These are phyloP conservation scores for Barnettozyma populi DNA, from an alignment of 805 yeast species.

Conservation along the genomic window DNA sequence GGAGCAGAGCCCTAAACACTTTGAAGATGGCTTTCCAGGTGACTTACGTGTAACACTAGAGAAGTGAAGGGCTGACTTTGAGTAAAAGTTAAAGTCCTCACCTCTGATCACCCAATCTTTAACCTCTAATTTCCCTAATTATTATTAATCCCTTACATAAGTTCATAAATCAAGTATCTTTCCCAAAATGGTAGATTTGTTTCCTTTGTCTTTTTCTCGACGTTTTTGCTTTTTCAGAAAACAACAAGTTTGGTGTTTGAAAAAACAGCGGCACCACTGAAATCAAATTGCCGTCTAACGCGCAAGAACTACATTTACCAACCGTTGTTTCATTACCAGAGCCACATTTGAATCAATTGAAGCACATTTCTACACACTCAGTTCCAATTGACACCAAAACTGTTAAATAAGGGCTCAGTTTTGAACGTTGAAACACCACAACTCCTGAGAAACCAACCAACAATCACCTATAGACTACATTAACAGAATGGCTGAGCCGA, in stretches of 20 bases:
- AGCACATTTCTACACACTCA: background rate
- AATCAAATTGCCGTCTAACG: background rate
- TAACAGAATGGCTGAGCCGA: slow-evolving; percentile 4
- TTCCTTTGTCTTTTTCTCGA: background rate
- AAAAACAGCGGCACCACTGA: background rate
- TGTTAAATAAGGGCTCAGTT: background rate
- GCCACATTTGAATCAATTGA: background rate
- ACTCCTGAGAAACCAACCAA: background rate
- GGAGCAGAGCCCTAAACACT: slow-evolving; percentile 16
- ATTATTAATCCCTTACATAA: background rate
- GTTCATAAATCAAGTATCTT: background rate
- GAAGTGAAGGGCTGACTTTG: background rate
- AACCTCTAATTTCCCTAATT: too few species aligned
- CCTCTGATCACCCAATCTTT: too few species aligned
- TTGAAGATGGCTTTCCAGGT: slow-evolving; percentile 24
- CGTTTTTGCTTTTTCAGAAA: background rate
- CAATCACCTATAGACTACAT: background rate
- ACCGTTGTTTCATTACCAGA: background rate
- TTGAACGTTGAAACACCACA: background rate
- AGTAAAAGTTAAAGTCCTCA: background rate
- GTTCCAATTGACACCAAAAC: background rate
- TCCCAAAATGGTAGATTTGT: background rate
- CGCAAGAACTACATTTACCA: background rate
- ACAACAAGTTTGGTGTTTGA: background rate
- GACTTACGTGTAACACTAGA: slow-evolving; percentile 19